Percentiles rank a stretch among this genome's conserved stretches.
Evolutionary conservation across 2,329 filamentous ascomycete genomes (phyloP).

Genomic region (Botrytis galanthina): DNA sequence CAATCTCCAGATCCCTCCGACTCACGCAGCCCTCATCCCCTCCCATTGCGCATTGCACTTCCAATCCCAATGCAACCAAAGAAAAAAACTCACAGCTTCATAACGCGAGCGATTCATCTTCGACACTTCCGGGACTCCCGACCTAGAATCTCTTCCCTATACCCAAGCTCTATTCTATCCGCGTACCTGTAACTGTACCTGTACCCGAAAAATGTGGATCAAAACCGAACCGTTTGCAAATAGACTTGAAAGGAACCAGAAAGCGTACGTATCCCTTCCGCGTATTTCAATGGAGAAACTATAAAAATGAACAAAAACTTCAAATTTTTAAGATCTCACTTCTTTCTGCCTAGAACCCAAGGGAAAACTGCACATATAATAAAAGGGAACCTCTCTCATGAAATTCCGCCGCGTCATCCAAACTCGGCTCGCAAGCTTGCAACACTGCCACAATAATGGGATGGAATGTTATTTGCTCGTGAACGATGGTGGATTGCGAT

Average conservation of each 20-base stretch:
- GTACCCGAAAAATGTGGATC: neutral
- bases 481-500: neutral
- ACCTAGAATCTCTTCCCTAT: neutral
- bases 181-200: neutral
- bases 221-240: neutral
- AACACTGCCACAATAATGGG: neutral
- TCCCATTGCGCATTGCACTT: neutral
- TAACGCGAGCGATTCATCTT: constrained; percentile 33
- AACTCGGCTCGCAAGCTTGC: neutral
- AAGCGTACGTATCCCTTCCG: neutral
- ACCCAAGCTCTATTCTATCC: neutral
- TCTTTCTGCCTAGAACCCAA: neutral
- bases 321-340: neutral
- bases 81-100: constrained; percentile 29
- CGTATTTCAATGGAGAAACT: neutral
- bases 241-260: neutral
- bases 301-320: neutral
- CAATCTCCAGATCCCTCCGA: neutral
- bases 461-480: neutral
- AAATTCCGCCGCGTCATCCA: neutral
- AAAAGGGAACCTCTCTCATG: neutral
- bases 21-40: neutral
- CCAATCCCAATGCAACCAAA: neutral
- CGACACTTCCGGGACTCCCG: neutral
- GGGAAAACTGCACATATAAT: neutral